phyloP scores from a whole-genome alignment of 257 asterid species.

The Penstemon davidsonii region DNA sequence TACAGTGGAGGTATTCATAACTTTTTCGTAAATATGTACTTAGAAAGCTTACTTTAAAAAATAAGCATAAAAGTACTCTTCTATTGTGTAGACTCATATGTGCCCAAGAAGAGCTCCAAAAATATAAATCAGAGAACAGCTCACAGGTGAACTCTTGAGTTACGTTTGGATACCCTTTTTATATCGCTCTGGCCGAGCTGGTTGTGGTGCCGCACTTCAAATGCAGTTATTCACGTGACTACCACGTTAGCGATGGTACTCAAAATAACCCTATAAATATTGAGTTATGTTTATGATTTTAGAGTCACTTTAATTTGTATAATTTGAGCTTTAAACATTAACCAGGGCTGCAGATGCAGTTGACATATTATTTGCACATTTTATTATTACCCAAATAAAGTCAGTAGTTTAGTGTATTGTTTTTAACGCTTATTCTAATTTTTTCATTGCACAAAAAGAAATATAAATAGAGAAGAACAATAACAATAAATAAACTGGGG shows the following conservation, averaged over 20 bases:
- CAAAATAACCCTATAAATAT: neutral
- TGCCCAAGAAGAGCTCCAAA: constrained; percentile 29
- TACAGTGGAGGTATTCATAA: constrained; percentile 64
- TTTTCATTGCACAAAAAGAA: too few species aligned
- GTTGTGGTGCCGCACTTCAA: constrained; percentile 15
- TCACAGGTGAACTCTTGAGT: constrained; percentile 18
- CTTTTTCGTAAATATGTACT: neutral
- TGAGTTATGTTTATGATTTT: neutral
- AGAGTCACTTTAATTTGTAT: constrained; percentile 2
- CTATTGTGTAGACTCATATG: constrained; percentile 16
- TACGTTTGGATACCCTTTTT: constrained; percentile 9
- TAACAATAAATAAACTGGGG: too few species aligned
- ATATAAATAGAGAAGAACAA: too few species aligned
- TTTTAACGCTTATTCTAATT: too few species aligned
- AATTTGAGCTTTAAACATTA: constrained; percentile 6
- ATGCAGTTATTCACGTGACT: neutral
- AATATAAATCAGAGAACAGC: constrained; percentile 22
- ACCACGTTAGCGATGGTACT: neutral
- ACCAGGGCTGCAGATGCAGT: constrained; percentile 19
- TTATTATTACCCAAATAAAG: neutral
- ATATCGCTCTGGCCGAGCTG: constrained; percentile 6
- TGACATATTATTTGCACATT: constrained; percentile 1
- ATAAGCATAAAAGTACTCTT: neutral
- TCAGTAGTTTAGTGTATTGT: too few species aligned
- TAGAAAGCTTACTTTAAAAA: too few species aligned